Base-by-base conservation (phyloP, 83 land plant genomes). In the Isoetes engelmannii region DNA sequence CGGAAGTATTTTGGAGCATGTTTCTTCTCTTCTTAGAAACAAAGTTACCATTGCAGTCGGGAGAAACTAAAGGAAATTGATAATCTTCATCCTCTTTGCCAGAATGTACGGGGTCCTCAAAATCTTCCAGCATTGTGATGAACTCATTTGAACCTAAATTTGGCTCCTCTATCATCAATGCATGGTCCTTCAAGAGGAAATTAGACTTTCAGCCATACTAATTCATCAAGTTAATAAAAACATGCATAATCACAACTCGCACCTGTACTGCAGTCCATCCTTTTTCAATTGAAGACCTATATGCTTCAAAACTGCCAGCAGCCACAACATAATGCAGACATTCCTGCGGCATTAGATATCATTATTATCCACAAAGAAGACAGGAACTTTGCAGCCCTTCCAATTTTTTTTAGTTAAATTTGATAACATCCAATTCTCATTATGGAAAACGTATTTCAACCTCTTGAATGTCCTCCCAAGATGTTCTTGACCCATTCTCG, bases 271-370 rank as follows among this genome's bases (percentile, higher is more conserved):
- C 46, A 15, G 66, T 62, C 82, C 84, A 71, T 68, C 75, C 72
- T 49, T 82, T 72, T 69, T 83, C 91, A 53, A 92, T 76, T 60
- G 84, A 86, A 45, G 69, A 80, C 46, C 88, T 73, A 72, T 92
- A 92, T 9, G 63, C 59, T 56, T 83, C 87, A 85, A 86, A 80
- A 20, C 93, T 82, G 64, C 87, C 88, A 64, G 66, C 55, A 15
- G 90, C 84, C 45, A 88, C 82, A 41, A 79, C 46, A 68, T 89
- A 92, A 61, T 86, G 83, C 20, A 92, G 77, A 45, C 63, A 74
- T 70, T 86, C 90, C 97, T 92, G 90, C 43, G 10, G 12, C 12
- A 48, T 0, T 67, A 67, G 9, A 9, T 47, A 67, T n/a, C 56
- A 56, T 18, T 57, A 8, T 69, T 63, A 63, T 46, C 42, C n/a